phyloP scores from a whole-genome alignment of 768 basidiomycete species.

The Rhizopogon vinicolor region DNA sequence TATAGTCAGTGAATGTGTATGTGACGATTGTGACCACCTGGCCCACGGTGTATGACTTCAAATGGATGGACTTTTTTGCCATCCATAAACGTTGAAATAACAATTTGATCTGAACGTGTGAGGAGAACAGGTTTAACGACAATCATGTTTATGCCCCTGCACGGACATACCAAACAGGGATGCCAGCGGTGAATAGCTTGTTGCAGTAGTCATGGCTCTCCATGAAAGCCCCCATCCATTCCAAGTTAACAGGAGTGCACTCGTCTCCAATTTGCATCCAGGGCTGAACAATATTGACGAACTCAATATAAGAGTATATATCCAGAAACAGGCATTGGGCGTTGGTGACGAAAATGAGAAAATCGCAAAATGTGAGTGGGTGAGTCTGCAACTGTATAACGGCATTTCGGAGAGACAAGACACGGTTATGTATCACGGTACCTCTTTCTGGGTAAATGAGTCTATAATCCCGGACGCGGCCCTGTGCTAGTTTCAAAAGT shows the following conservation, averaged over 20 bases:
- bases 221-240: not conserved
- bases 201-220: not conserved
- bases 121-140: no score
- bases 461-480: not conserved
- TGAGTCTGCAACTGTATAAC: not conserved
- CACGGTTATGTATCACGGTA: not conserved
- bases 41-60: no score
- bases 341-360: constrained; percentile 3
- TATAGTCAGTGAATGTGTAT: not conserved
- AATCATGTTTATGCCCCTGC: no score
- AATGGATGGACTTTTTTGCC: no score
- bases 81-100: no score
- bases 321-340: constrained; percentile 3
- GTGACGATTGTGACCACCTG: no score
- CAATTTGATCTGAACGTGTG: no score
- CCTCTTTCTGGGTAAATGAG: not conserved
- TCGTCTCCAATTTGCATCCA: no score
- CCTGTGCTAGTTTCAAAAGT: not conserved
- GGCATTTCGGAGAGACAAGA: not conserved
- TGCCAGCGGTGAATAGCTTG: no score
- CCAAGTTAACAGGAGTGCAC: not conserved
- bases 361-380: not conserved
- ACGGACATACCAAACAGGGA: no score
- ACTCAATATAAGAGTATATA: not conserved
- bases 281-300: not conserved